Conservation (phyloP, 495 filamentous ascomycete species). For the Penicillium roqueforti region DNA sequence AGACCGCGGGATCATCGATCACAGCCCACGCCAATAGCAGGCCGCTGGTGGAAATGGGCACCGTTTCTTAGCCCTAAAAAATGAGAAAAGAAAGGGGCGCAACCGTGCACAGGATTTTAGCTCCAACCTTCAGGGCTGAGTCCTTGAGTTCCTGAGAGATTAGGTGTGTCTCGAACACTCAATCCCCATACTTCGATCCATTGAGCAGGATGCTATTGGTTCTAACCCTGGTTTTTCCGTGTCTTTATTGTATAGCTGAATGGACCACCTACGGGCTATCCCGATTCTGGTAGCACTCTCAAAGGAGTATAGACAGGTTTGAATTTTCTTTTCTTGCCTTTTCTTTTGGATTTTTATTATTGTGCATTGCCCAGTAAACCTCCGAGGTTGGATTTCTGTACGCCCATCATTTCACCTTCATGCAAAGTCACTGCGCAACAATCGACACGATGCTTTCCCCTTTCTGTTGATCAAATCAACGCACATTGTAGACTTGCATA, state of each 20-base stretch:
- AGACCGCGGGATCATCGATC: conserved; percentile 33
- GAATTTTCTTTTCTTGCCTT: background rate
- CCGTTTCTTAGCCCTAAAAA: conserved; percentile 22
- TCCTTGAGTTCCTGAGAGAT: conserved; percentile 9
- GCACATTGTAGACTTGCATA: background rate
- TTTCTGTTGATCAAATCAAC: conserved; percentile 5
- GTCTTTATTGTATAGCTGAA: background rate
- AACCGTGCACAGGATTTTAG: conserved; percentile 17
- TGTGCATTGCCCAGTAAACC: conserved; percentile 2
- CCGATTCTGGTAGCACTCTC: conserved; percentile 25
- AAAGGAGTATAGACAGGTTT: background rate
- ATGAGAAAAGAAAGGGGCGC: conserved; percentile 9
- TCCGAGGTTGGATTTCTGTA: conserved; percentile 2
- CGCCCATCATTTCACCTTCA: conserved; percentile 3
- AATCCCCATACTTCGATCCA: conserved; percentile 1
- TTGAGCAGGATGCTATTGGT: conserved; percentile 3
- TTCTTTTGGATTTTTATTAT: background rate
- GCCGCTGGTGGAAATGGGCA: conserved; percentile 15
- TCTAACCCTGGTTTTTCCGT: background rate
- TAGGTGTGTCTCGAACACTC: background rate
- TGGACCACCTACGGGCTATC: conserved; percentile 15
- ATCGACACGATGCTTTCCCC: background rate
- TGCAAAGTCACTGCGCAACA: conserved; percentile 10
- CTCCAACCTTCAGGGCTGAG: conserved; percentile 26
- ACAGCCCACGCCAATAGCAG: conserved; percentile 22